phyloP scores from a whole-genome alignment of 495 filamentous ascomycete genomes.

The Tetracladium marchalianum region DNA sequence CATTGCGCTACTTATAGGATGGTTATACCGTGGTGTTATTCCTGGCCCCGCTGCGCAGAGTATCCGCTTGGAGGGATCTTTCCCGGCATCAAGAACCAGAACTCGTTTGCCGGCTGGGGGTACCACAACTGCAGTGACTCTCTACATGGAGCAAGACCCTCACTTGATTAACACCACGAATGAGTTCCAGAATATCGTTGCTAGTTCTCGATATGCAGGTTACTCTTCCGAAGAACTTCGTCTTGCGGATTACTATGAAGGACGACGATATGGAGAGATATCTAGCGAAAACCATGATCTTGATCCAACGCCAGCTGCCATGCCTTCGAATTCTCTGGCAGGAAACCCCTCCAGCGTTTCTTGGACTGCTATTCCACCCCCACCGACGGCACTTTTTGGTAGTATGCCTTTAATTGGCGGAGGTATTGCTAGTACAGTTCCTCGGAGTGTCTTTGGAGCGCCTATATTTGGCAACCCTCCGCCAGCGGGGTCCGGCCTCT shows the following conservation, averaged over 20 bases:
- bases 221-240: conserved; percentile 10
- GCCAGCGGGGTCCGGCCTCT: too few relatives aligned
- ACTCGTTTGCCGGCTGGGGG: neutral
- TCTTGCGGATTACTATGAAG: conserved; percentile 4
- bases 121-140: neutral
- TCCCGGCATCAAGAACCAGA: neutral
- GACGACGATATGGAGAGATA: neutral
- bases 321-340: too few relatives aligned
- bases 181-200: conserved; percentile 1
- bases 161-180: neutral
- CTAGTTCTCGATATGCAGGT: neutral
- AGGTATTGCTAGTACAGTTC: too few relatives aligned
- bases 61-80: conserved; percentile 1
- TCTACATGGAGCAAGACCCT: neutral
- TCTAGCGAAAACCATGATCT: too few relatives aligned
- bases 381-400: too few relatives aligned
- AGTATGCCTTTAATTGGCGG: too few relatives aligned
- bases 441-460: too few relatives aligned
- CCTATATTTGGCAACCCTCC: too few relatives aligned
- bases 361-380: too few relatives aligned
- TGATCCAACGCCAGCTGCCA: too few relatives aligned
- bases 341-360: too few relatives aligned
- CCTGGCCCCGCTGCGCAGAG: neutral
- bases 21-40: conserved; percentile 9
- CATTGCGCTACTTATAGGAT: conserved; percentile 5